phyloP scores from a whole-genome alignment of 106 monocot genomes.

The Allium sativum region DNA sequence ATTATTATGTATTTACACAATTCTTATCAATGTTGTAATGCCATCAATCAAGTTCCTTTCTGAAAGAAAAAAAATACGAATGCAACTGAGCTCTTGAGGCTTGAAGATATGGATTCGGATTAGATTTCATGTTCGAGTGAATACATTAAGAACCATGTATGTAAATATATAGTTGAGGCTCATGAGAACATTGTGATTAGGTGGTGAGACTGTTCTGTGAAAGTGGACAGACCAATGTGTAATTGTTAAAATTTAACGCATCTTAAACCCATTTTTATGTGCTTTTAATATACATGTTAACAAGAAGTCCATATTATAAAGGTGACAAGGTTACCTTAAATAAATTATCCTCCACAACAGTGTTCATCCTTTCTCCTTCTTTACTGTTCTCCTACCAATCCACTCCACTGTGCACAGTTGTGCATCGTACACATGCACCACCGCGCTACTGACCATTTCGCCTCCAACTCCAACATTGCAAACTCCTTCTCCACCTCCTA shows the following conservation, averaged over 20 bases:
- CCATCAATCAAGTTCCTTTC: constrained; percentile 56
- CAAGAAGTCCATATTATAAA: background rate
- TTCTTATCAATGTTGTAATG: constrained; percentile 19
- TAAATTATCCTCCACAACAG: too few species aligned
- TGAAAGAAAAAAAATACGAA: constrained; percentile 39
- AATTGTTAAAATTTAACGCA: background rate
- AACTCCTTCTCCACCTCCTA: too few species aligned
- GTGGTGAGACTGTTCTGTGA: background rate
- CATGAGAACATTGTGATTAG: background rate
- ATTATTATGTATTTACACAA: background rate
- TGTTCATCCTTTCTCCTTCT: too few species aligned
- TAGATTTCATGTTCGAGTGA: constrained; percentile 43
- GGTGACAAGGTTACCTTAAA: too few species aligned
- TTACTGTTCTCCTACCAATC: too few species aligned
- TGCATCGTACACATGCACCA: too few species aligned
- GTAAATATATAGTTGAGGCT: constrained; percentile 2
- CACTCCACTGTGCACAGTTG: too few species aligned
- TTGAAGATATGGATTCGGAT: constrained; percentile 90
- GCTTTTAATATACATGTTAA: background rate
- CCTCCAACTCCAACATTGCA: too few species aligned
- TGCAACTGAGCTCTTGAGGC: constrained; percentile 68
- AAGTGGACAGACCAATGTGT: background rate
- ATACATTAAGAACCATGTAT: background rate
- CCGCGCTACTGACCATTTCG: too few species aligned
- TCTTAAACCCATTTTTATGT: background rate